Conservation (phyloP, 495 filamentous ascomycete species). For the Thozetella sp. region DNA sequence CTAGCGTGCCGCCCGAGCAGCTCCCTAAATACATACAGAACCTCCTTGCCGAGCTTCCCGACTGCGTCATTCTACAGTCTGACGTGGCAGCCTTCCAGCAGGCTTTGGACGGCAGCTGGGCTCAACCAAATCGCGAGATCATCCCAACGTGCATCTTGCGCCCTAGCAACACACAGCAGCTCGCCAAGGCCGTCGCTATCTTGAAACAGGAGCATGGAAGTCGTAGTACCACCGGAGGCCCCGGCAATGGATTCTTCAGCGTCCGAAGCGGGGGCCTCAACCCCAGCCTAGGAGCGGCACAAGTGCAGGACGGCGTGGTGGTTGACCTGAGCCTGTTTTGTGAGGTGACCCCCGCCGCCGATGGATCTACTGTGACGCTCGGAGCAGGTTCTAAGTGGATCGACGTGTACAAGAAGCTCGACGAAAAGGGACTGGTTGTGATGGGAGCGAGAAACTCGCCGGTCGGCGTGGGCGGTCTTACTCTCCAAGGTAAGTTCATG, state of each 20-base stretch:
- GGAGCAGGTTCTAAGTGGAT: not conserved
- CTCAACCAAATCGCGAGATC: conserved; percentile 1
- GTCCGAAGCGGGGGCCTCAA: not conserved
- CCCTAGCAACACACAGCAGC: not conserved
- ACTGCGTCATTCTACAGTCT: not conserved
- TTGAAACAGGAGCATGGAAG: not conserved
- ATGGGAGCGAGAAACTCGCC: not conserved
- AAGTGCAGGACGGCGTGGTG: not conserved
- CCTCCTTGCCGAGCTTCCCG: not conserved
- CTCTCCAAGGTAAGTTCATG: not conserved
- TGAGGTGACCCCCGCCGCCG: not conserved
- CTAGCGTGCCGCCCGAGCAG: not conserved
- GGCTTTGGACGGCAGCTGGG: not conserved
- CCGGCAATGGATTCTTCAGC: not conserved
- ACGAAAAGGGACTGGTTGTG: not conserved
- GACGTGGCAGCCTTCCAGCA: not conserved
- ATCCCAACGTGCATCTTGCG: not conserved
- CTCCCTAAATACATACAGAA: not conserved
- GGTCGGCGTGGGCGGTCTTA: not conserved
- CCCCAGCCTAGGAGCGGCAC: not conserved
- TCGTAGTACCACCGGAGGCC: not conserved
- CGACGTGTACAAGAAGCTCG: not conserved
- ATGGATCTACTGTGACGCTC: not conserved
- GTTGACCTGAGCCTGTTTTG: not conserved
- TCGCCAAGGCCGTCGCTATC: not conserved